Evolutionary conservation across 2,329 filamentous ascomycete genomes (phyloP), one percentile per base, ranked within the genome.

Genomic region (Dendryphion nanum): DNA sequence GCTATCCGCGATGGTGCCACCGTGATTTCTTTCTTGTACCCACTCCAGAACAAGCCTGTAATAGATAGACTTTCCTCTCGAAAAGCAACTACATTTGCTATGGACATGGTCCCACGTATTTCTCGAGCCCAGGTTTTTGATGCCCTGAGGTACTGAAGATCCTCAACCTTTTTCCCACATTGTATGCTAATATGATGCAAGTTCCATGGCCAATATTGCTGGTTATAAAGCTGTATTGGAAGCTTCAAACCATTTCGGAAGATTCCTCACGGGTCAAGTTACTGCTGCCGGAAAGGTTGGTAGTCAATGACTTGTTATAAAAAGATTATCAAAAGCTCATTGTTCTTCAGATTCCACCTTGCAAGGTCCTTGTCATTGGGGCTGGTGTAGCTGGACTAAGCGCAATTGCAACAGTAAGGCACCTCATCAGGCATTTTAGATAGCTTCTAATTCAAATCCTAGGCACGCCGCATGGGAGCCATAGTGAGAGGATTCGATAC

Each of bases 171-270:
- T 14, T 19, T 34, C 5, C 12, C 6, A 14, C n/a, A 6, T 18
- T 12, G 28, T 16, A 16, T 4, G 23, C 50, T 57, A 32, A 57
- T 38, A 12, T 8, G 13, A n/a, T 3, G 4, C 14, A 37, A 89
- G 87, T 63, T 93, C 86, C 7, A 95, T 95, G 89, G 89, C 89
- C 43, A 95, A 95, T 54, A 95, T 95, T 68, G 87, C 89, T 16
- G 89, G 89, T 0, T 95, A 95, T 70, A 95, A 94, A 66, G 89
- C 89, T 28, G 87, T 95, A 1, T 72, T 95, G 30, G 89, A 95
- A 64, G 89, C 89, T 1, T 90, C 87, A 12, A 95, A 95, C 65
- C 82, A 85, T 47, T 95, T 94, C 65, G 89, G 89, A 36, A 81
- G 89, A 31, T 95, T 94, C 59, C 68, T 95, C 50, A 94, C 89